These are phyloP conservation scores for Rosa multiflora DNA, from an alignment of 306 rosid species.

Conservation along the genomic window DNA sequence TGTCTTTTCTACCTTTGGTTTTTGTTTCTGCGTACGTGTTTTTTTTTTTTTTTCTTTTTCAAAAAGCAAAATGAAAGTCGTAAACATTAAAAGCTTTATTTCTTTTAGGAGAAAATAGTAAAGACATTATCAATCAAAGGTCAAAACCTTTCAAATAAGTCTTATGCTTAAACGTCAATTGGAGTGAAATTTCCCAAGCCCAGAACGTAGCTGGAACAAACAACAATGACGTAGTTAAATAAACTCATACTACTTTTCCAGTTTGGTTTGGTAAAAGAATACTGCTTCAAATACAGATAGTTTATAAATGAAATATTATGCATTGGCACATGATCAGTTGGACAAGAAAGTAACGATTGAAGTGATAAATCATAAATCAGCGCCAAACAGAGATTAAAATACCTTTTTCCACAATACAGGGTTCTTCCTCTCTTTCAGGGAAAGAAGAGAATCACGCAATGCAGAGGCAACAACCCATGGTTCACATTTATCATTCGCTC, in stretches of 20 bases:
- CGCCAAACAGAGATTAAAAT: slow-evolving; percentile 10
- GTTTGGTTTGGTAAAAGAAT: background rate
- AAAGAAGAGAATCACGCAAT: slow-evolving; percentile 88
- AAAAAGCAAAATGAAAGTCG: background rate
- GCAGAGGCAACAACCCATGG: slow-evolving; percentile 88
- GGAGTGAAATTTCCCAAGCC: slow-evolving; percentile 8
- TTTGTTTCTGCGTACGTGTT: background rate
- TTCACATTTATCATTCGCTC: slow-evolving; percentile 54
- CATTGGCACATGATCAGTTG: background rate
- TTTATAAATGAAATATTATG: background rate
- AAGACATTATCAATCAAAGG: background rate
- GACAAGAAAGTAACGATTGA: background rate
- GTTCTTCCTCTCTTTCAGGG: slow-evolving; percentile 82
- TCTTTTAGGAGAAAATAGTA: background rate
- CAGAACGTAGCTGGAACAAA: slow-evolving; percentile 21
- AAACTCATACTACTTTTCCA: too few relatives aligned
- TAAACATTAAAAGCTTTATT: background rate
- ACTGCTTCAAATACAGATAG: background rate
- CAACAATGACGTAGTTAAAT: background rate
- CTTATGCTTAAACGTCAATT: background rate
- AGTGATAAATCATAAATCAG: slow-evolving; percentile 21
- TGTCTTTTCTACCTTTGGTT: background rate
- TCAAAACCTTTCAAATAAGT: background rate
- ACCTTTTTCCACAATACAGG: slow-evolving; percentile 83
- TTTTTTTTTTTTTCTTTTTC: background rate